Conservation (phyloP, 2,329 filamentous ascomycete genomes). For the Penicillium sp. region DNA sequence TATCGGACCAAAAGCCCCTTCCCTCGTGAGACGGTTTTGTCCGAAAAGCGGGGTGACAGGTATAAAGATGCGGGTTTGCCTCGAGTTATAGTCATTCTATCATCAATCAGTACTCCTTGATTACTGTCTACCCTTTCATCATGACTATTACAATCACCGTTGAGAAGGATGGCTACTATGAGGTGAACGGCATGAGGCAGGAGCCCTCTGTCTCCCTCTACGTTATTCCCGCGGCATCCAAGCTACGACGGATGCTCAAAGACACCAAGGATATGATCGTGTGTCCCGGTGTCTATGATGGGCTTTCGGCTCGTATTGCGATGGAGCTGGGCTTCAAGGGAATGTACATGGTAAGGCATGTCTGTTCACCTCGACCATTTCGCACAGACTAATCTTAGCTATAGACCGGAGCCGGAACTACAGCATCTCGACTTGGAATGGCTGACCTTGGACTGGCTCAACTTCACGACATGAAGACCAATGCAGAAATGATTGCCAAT, state of each 20-base stretch:
- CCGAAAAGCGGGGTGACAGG: not conserved
- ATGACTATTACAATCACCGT: slow-evolving; percentile 36
- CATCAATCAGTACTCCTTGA: not conserved
- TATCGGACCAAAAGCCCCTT: not conserved
- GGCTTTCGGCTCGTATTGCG: slow-evolving; percentile 64
- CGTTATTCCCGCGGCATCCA: slow-evolving; percentile 30
- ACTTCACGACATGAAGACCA: slow-evolving; percentile 61
- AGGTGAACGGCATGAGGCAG: slow-evolving; percentile 29
- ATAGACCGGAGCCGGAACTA: slow-evolving; percentile 63
- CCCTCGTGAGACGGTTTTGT: not conserved
- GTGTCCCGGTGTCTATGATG: slow-evolving; percentile 68
- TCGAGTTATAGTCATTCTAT: not conserved
- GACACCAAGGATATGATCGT: slow-evolving; percentile 46
- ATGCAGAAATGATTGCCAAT: slow-evolving; percentile 65
- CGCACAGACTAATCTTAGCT: not conserved
- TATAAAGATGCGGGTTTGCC: slow-evolving; percentile 9
- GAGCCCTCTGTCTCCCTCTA: slow-evolving; percentile 31
- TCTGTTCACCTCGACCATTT: not conserved
- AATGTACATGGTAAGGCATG: slow-evolving; percentile 62
- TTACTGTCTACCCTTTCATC: not conserved
- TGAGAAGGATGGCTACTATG: slow-evolving; percentile 34
- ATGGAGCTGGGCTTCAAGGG: slow-evolving; percentile 62
- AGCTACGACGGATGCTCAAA: slow-evolving; percentile 28
- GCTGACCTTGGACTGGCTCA: slow-evolving; percentile 64
- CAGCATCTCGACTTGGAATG: slow-evolving; percentile 60